These are phyloP conservation scores for Coemansia sp. DNA, from an alignment of 192 early-diverging fungal genomes.

Conservation along the genomic window DNA sequence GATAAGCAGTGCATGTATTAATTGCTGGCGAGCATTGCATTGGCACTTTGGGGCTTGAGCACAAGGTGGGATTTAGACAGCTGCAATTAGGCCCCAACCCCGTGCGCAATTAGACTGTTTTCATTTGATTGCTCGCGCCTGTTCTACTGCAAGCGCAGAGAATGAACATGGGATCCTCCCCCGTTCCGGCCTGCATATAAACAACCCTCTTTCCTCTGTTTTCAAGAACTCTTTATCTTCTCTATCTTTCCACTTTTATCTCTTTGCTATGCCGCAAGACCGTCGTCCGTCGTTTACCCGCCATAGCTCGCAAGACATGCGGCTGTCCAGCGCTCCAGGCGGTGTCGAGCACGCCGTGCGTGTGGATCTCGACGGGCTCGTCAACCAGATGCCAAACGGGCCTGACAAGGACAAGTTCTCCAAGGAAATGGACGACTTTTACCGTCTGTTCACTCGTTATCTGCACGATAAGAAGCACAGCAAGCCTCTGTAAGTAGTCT, in stretches of 20 bases:
- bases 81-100: too few relatives aligned
- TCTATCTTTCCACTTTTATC: background rate
- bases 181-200: too few relatives aligned
- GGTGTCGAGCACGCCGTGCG: conserved; percentile 53
- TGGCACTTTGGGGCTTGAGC: too few relatives aligned
- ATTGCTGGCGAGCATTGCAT: too few relatives aligned
- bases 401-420: conserved; percentile 57
- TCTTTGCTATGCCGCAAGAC: conserved; percentile 37
- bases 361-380: conserved; percentile 45
- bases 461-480: conserved; percentile 68
- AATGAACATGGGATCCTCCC: too few relatives aligned
- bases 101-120: too few relatives aligned
- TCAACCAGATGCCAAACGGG: conserved; percentile 36
- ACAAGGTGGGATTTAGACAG: too few relatives aligned
- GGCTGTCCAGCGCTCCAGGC: conserved; percentile 35
- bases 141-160: too few relatives aligned
- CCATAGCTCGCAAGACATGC: conserved; percentile 52
- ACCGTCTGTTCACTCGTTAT: conserved; percentile 80
- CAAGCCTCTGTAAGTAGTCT: conserved; percentile 52
- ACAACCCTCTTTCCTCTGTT: background rate
- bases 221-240: background rate
- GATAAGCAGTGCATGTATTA: too few relatives aligned
- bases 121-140: too few relatives aligned
- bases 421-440: conserved; percentile 87
- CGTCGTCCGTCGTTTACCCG: conserved; percentile 49